Evolutionary conservation across 73 alveolate genomes (phyloP), one percentile per base, ranked within the genome.

Genomic region (Halteria grandinella): DNA sequence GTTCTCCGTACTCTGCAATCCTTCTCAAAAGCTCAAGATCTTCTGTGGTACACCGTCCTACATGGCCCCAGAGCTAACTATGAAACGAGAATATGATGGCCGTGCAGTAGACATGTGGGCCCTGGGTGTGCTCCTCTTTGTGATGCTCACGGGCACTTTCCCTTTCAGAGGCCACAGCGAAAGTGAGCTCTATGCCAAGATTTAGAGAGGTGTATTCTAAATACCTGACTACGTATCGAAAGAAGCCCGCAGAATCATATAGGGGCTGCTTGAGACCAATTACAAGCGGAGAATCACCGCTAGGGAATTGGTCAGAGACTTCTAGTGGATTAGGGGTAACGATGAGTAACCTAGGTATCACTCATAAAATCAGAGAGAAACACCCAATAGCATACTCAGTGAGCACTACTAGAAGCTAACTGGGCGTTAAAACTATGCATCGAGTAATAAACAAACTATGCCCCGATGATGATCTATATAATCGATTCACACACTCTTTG

Each of bases 201-300:
- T 88, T 21, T 57, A 60, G 24, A 64, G 83, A 41, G 93, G 91
- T 40, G 72, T 53, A 20, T 79, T 79, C 49, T 33, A 52, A 44
- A 63, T 59, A 43, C 85, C 90, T 48, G 91, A 81, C 36, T 52
- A 69, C 45, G 78, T 91, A 45, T 57, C 75, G 11, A 58, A 86
- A 14, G 81, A 55, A 1, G 76, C 80, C 0, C 27, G 53, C 28
- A 36, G 51, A 21, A 54, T 78, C 6, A 43, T 85, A 8, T 29
- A 33, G 23, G 79, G 85, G 49, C 37, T 87, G 79, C 63, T 91
- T 23, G 89, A 63, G 39, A 64, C 71, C 33, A 91, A 91, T 8
- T 83, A 93, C 3, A 55, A 72, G 37, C 80, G 80, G 60, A 80
- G 97, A 64, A 43, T 74, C 18, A 82, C 88, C 45, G 89, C 93